phyloP scores from a whole-genome alignment of 805 yeast species.

The Komagataella mondaviorum region DNA sequence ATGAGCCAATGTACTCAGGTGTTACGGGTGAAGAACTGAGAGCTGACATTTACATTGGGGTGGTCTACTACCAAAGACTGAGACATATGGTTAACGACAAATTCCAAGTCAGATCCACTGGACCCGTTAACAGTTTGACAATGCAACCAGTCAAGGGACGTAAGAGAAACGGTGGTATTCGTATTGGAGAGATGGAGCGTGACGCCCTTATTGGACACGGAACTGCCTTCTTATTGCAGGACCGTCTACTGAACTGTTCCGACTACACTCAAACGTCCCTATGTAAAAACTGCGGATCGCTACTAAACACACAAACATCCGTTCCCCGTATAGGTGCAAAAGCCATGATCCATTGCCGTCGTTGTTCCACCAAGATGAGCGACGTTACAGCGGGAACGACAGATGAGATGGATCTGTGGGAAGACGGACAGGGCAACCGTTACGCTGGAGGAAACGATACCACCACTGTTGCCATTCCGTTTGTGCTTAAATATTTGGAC shows the following conservation, averaged over 20 bases:
- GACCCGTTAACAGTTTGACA: conserved; percentile 92
- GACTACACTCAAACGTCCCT: conserved; percentile 88
- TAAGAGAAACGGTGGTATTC: conserved; percentile 97
- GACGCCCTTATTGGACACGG: conserved; percentile 99
- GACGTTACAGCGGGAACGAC: conserved; percentile 36
- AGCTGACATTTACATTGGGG: conserved; percentile 92
- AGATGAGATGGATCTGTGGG: conserved; percentile 78
- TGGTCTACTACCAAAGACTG: conserved; percentile 94
- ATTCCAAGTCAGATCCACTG: conserved; percentile 98
- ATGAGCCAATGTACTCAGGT: conserved; percentile 98
- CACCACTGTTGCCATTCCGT: conserved; percentile 94
- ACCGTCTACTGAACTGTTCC: conserved; percentile 85
- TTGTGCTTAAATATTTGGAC: conserved; percentile 88
- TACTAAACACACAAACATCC: conserved; percentile 77
- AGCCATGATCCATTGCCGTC: conserved; percentile 75
- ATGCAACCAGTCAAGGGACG: conserved; percentile 99
- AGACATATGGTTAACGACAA: conserved; percentile 99
- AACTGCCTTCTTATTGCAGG: conserved; percentile 88
- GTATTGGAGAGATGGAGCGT: conserved; percentile 99
- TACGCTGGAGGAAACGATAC: conserved; percentile 88
- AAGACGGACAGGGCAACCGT: conserved; percentile 89
- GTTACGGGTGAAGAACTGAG: conserved; percentile 96
- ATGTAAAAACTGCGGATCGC: conserved; percentile 89
- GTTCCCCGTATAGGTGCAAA: conserved; percentile 83
- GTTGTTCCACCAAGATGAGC: conserved; percentile 70